These are phyloP conservation scores for Raddia guianensis DNA, from an alignment of 176 grass and related monocot species.

Conservation along the genomic window DNA sequence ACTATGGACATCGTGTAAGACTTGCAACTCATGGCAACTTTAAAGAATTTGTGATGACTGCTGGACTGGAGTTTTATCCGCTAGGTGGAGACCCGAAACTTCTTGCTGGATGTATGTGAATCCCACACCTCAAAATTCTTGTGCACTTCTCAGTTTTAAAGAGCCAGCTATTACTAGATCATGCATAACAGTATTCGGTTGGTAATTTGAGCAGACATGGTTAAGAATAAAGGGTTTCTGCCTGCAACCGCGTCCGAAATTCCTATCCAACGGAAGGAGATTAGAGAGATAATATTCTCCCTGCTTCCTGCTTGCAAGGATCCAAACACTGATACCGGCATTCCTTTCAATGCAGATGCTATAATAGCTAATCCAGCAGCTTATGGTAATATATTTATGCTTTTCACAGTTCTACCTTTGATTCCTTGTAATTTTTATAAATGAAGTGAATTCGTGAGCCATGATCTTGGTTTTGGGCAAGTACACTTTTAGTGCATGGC, in stretches of 20 bases:
- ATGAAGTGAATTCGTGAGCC: neutral
- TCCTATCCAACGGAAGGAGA: slow-evolving; percentile 73
- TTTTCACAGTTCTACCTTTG: neutral
- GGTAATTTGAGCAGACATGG: slow-evolving; percentile 72
- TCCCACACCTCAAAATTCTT: neutral
- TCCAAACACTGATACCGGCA: slow-evolving; percentile 56
- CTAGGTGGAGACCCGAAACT: slow-evolving; percentile 86
- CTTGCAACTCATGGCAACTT: slow-evolving; percentile 84
- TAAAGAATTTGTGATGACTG: slow-evolving; percentile 79
- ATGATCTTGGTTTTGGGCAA: slow-evolving; percentile 4
- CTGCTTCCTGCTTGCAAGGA: slow-evolving; percentile 75
- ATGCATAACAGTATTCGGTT: slow-evolving; percentile 39
- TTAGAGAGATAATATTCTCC: slow-evolving; percentile 83
- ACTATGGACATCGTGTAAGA: slow-evolving; percentile 85
- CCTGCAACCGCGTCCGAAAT: slow-evolving; percentile 76
- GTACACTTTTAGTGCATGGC: neutral
- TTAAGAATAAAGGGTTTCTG: slow-evolving; percentile 94
- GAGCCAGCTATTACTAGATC: slow-evolving; percentile 30
- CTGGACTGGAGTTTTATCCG: slow-evolving; percentile 84
- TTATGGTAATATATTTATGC: slow-evolving; percentile 55
- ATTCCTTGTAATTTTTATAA: neutral
- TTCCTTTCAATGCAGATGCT: slow-evolving; percentile 66
- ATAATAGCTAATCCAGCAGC: slow-evolving; percentile 88
- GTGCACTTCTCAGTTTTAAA: slow-evolving; percentile 2
- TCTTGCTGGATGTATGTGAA: slow-evolving; percentile 85